Evolutionary conservation across 371 early-diverging fungal genomes (phyloP), one percentile per base, ranked within the genome.

Genomic region (Apophysomyces elegans): DNA sequence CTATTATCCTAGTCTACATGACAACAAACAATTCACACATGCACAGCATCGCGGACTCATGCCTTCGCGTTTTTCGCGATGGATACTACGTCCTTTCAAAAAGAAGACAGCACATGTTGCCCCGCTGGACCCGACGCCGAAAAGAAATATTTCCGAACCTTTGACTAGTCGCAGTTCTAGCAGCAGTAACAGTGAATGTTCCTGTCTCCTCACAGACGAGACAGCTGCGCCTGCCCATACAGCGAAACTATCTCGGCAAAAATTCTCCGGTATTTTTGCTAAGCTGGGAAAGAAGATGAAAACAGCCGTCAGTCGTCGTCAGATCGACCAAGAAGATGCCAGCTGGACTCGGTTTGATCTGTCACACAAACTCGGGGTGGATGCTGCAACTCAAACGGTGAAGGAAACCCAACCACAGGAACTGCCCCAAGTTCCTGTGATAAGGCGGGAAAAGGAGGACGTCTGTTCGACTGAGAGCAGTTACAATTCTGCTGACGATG

Each of bases 211-310:
- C 16, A 21, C 54, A 7, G 54, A 50, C 21, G 21, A 16, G 7
- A 7, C 21, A 5, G 35, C 54, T 50, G 21, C 35, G 16, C 9
- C 21, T 21, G 16, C 54, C 21, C 54, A 50, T 7, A 9, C 21
- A 26, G 21, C 16, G 21, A n/a, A 50, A 7, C 9, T 50, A 8
- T 26, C 54, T 18, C n/a, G 54, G 21, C n/a, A 21, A 50, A 50
- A 50, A 50, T 21, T 50, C 9, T 50, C 54, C 54, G 54, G 54
- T 26, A n/a, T 50, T 11, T 21, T 70, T 6, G 45, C 64, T 16
- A 70, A 70, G 16, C 36, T 61, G 21, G 70, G 66, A 56, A 70
- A 70, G 26, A 60, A 60, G 41, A 70, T 70, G 63, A 60, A 65
- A 8, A 59, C 46, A 5, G 61, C 61, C 9, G 54, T 50, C 6